Percentiles rank a stretch among this genome's conserved stretches.
Evolutionary conservation across 2,329 filamentous ascomycete genomes (phyloP).

Genomic region (Aspergillus jensenii): DNA sequence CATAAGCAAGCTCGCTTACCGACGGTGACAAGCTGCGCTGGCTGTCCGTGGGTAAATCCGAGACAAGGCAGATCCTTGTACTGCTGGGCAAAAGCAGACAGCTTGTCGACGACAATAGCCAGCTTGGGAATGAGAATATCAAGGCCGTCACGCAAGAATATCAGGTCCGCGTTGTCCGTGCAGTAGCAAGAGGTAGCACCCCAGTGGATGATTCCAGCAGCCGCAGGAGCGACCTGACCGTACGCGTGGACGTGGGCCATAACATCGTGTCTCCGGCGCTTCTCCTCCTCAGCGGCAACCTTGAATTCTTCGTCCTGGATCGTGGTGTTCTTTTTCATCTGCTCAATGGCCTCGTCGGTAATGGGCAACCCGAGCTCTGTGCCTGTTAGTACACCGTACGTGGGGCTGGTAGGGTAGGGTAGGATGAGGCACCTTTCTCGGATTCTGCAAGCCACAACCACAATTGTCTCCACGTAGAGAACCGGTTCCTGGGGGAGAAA

Average conservation of each 20-base stretch:
- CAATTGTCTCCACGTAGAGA: constrained; percentile 77
- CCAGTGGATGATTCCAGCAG: constrained; percentile 80
- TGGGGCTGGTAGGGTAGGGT: constrained; percentile 2
- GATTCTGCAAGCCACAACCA: constrained; percentile 83
- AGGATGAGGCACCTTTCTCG: constrained; percentile 55
- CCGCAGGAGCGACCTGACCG: constrained; percentile 70
- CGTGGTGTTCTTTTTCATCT: constrained; percentile 72
- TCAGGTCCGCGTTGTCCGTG: constrained; percentile 76
- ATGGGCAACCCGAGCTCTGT: constrained; percentile 73
- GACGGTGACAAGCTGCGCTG: constrained; percentile 63
- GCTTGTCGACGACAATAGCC: constrained; percentile 73
- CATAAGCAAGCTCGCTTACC: constrained; percentile 68
- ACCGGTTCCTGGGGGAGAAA: constrained; percentile 74
- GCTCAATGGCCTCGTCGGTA: constrained; percentile 69
- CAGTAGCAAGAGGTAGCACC: constrained; percentile 60
- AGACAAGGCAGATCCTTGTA: constrained; percentile 72
- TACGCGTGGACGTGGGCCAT: constrained; percentile 72
- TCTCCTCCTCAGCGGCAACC: constrained; percentile 74
- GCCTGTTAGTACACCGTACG: constrained; percentile 21
- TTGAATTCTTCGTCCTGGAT: constrained; percentile 78
- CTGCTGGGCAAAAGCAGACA: constrained; percentile 69
- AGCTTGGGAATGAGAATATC: constrained; percentile 76
- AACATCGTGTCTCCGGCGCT: constrained; percentile 64
- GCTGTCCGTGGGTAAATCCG: constrained; percentile 69
- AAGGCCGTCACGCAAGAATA: constrained; percentile 72